Evolutionary conservation across 2,329 filamentous ascomycete genomes (phyloP), one percentile per base, ranked within the genome.

Genomic region (Pseudogymnoascus sp.): DNA sequence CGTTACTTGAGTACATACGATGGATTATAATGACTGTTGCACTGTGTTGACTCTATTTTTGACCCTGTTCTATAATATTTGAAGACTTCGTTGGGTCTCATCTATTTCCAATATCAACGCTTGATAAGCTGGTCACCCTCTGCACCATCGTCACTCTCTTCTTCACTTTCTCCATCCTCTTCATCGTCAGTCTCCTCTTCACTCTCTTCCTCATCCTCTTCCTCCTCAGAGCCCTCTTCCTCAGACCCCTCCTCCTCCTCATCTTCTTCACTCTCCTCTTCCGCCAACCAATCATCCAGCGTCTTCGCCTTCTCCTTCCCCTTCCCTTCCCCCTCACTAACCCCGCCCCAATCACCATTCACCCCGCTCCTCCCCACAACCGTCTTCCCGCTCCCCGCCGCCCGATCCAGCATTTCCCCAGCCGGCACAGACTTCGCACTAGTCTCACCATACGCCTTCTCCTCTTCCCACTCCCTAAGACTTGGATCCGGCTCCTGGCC

Each of bases 261-360:
- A 10, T 82, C 79, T 8, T 82, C 83, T n/a, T 80, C 82, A 28
- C 79, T 80, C 14, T 85, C 84, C 47, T 84, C 85, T 70, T 91
- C 89, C 4, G 88, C 91, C 63, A 97, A 79, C 92, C 94, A 97
- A 73, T 96, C 91, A 77, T 97, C 92, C 66, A 99, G 77, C 18
- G 88, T 91, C 82, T 96, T 96, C 37, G 85, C 84, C 60, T 71
- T 73, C 68, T 72, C 65, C 28, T 69, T 68, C 35, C 63, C 66
- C 62, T 60, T 70, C 61, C 65, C 73, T 35, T 96, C 42, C 85
- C 84, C 61, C 70, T 73, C 68, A 72, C 66, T 28, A 69, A 67
- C 33, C 63, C 66, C 62, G 60, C 70, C 61, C 65, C 73, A 65
- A 60, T 68, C 69, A 0, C 78, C 83, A 70, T 86, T 86, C 12